phyloP scores from a whole-genome alignment of 306 rosid species.

The Cyamopsis tetragonoloba region DNA sequence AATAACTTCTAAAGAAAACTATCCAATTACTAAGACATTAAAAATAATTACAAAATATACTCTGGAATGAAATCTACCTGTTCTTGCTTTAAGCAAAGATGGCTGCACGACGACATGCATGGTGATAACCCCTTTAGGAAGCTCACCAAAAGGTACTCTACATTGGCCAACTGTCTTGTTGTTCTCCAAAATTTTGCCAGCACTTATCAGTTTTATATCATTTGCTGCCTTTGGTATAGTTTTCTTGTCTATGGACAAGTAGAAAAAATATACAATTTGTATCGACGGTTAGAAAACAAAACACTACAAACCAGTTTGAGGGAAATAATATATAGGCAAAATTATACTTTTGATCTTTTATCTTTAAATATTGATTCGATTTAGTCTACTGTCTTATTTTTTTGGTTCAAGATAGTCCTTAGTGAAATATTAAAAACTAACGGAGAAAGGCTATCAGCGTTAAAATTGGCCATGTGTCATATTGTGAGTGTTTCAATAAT shows the following conservation, averaged over 20 bases:
- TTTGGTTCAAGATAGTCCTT: too few relatives aligned
- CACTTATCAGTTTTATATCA: conserved; percentile 79
- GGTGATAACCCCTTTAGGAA: conserved; percentile 70
- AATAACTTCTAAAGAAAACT: not conserved
- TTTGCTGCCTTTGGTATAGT: conserved; percentile 72
- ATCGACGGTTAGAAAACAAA: not conserved
- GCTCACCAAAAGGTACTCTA: conserved; percentile 77
- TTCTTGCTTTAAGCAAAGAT: conserved; percentile 68
- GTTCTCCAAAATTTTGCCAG: conserved; percentile 89
- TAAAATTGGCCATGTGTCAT: too few relatives aligned
- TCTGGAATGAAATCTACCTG: conserved; percentile 54
- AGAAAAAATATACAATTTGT: conserved; percentile 16
- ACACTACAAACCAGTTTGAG: too few relatives aligned
- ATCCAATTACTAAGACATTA: not conserved
- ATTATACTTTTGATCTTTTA: too few relatives aligned
- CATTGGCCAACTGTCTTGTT: conserved; percentile 88
- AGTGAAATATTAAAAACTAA: too few relatives aligned
- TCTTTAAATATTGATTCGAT: too few relatives aligned
- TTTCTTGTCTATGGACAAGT: conserved; percentile 55
- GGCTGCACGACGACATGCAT: conserved; percentile 97
- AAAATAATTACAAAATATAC: conserved; percentile 1
- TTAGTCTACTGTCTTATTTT: too few relatives aligned
- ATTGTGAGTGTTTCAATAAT: too few relatives aligned
- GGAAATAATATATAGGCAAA: too few relatives aligned
- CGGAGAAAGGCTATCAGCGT: too few relatives aligned